phyloP scores from a whole-genome alignment of 2,329 filamentous ascomycete species.

The Fusarium sp. region DNA sequence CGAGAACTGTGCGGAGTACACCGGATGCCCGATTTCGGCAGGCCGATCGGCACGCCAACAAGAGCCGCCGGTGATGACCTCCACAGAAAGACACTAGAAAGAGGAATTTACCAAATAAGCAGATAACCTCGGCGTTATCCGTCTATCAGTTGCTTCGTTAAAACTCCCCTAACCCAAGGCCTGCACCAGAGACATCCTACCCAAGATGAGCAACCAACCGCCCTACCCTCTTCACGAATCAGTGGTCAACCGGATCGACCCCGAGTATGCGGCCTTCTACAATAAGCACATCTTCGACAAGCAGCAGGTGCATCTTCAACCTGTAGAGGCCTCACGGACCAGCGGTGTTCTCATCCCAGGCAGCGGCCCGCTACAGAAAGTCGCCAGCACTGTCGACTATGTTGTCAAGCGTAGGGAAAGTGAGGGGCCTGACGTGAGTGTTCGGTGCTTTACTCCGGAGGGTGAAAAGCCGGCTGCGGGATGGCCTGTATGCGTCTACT shows the following conservation, averaged over 20 bases:
- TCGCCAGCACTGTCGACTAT: constrained; percentile 5
- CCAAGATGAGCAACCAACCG: neutral
- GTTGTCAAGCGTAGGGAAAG: constrained; percentile 18
- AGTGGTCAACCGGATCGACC: neutral
- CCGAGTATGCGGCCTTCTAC: constrained; percentile 11
- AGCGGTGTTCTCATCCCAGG: constrained; percentile 13
- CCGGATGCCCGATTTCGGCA: no score
- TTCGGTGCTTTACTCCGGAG: constrained; percentile 13
- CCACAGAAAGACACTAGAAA: no score
- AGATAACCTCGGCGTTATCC: no score
- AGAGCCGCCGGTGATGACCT: no score
- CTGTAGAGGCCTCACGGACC: constrained; percentile 2
- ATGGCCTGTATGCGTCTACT: constrained; percentile 28
- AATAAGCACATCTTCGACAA: constrained; percentile 32
- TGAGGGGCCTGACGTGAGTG: neutral
- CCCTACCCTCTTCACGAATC: constrained; percentile 19
- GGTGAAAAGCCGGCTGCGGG: constrained; percentile 2
- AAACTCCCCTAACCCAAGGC: no score
- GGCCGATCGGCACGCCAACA: no score
- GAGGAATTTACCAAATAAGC: no score
- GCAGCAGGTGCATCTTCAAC: constrained; percentile 25
- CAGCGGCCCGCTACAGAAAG: constrained; percentile 3
- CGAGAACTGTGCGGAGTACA: no score
- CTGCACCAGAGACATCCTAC: no score
- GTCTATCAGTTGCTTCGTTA: no score